Conservation (phyloP, 768 basidiomycete genomes). For the Amanita muscaria region DNA sequence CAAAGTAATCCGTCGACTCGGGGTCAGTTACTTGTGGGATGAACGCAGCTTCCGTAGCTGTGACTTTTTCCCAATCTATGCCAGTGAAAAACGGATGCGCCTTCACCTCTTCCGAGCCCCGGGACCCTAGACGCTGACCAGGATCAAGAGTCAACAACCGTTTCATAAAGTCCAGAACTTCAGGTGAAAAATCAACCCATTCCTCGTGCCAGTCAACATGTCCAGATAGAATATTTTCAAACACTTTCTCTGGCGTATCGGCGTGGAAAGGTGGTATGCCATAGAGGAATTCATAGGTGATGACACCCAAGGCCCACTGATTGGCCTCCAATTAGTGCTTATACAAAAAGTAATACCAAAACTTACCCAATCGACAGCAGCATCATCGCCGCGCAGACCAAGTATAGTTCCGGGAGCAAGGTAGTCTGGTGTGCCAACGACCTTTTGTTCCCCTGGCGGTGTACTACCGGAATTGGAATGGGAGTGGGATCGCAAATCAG, state of each 20-base stretch:
- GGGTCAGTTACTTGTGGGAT: slow-evolving; percentile 93
- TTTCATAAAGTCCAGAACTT: slow-evolving; percentile 87
- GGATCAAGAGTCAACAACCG: slow-evolving; percentile 79
- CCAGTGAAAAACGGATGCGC: slow-evolving; percentile 82
- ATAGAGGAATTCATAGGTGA: slow-evolving; percentile 96
- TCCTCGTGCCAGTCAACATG: slow-evolving; percentile 96
- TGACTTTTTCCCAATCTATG: slow-evolving; percentile 91
- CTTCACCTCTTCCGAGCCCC: slow-evolving; percentile 90
- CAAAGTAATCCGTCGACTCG: slow-evolving; percentile 99
- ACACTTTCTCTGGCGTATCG: slow-evolving; percentile 93
- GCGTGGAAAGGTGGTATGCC: slow-evolving; percentile 98
- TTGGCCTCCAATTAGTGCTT: slow-evolving; percentile 11
- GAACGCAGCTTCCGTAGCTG: slow-evolving; percentile 84
- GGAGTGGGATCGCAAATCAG: slow-evolving; percentile 73
- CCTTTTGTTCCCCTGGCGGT: slow-evolving; percentile 82
- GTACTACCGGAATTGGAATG: slow-evolving; percentile 57
- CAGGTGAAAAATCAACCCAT: slow-evolving; percentile 76
- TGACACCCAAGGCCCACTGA: slow-evolving; percentile 97
- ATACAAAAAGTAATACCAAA: slow-evolving; percentile 6
- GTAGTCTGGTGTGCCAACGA: slow-evolving; percentile 97
- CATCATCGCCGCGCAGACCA: slow-evolving; percentile 91
- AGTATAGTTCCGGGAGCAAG: slow-evolving; percentile 93
- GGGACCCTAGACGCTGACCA: slow-evolving; percentile 66
- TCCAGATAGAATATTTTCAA: slow-evolving; percentile 95
- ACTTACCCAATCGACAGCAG: slow-evolving; percentile 92